Percentiles rank a stretch among this genome's conserved stretches.
Conservation (phyloP, 1,139 yeast species). For the Kurtzmaniella quercitrusa region DNA sequence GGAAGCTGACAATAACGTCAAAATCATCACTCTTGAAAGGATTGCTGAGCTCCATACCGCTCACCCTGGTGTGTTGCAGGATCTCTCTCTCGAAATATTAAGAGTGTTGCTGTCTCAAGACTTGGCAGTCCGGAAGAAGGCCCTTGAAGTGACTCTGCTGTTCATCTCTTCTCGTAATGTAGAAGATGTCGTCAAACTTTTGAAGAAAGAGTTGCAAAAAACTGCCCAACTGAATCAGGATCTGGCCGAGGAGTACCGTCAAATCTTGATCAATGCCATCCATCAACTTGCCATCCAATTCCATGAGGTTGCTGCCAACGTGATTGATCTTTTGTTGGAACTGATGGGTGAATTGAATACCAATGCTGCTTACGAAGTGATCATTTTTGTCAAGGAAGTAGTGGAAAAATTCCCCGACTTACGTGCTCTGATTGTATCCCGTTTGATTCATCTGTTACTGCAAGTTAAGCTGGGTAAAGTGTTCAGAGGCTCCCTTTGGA, state of each 20-base stretch:
- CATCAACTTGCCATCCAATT: slow-evolving; percentile 87
- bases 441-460: slow-evolving; percentile 61
- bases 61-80: slow-evolving; percentile 83
- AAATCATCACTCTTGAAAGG: slow-evolving; percentile 85
- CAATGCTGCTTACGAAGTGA: slow-evolving; percentile 83
- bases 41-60: slow-evolving; percentile 69
- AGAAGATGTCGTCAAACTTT: slow-evolving; percentile 85
- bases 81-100: slow-evolving; percentile 79
- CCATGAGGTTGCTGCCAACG: slow-evolving; percentile 87
- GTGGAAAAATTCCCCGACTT: slow-evolving; percentile 87
- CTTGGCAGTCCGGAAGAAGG: slow-evolving; percentile 84
- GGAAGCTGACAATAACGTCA: slow-evolving; percentile 91
- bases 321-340: slow-evolving; percentile 83
- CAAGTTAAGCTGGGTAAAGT: slow-evolving; percentile 83
- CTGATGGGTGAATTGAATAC: slow-evolving; percentile 82
- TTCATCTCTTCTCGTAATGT: slow-evolving; percentile 86
- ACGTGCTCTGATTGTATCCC: slow-evolving; percentile 60
- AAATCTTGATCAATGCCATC: slow-evolving; percentile 80
- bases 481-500: slow-evolving; percentile 92
- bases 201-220: slow-evolving; percentile 85
- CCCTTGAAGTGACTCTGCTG: slow-evolving; percentile 75
- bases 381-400: slow-evolving; percentile 86
- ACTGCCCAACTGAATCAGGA: slow-evolving; percentile 68
- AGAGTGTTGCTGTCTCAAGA: slow-evolving; percentile 85
- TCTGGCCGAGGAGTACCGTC: slow-evolving; percentile 81